These are phyloP conservation scores for Citrus medica DNA, from an alignment of 345 rosid genomes.

Conservation along the genomic window DNA sequence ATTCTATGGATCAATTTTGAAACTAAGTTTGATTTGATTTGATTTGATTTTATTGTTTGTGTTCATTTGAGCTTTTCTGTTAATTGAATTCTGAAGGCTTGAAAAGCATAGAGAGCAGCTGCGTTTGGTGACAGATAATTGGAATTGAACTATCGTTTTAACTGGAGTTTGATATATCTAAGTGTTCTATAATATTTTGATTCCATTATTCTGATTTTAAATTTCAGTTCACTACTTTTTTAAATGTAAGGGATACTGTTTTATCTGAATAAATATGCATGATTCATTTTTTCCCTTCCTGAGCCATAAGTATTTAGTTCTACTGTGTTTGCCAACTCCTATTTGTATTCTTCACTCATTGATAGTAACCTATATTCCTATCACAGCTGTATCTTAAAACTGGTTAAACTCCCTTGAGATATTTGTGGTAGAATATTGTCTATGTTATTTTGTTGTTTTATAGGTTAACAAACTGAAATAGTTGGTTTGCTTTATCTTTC, in stretches of 20 bases:
- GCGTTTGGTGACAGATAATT: background rate
- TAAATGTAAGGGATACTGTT: background rate
- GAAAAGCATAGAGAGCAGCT: background rate
- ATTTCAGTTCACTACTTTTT: background rate
- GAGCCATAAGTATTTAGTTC: background rate
- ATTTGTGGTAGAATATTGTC: background rate
- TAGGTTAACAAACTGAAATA: background rate
- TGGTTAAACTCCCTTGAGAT: background rate
- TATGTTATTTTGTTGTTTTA: background rate
- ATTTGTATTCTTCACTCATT: background rate
- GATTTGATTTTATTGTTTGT: background rate
- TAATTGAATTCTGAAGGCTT: background rate
- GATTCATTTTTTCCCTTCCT: background rate
- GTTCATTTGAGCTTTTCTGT: background rate
- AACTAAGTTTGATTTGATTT: background rate
- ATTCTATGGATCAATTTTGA: too few species aligned
- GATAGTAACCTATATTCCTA: background rate
- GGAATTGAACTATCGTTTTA: background rate
- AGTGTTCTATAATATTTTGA: background rate
- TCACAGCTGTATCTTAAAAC: background rate
- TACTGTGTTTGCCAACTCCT: background rate
- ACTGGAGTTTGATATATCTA: background rate
- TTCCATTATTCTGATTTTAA: background rate
- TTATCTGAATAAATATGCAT: background rate
- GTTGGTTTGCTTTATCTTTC: background rate